phyloP scores from a whole-genome alignment of 768 basidiomycete species.

The Naganishia antarctica region DNA sequence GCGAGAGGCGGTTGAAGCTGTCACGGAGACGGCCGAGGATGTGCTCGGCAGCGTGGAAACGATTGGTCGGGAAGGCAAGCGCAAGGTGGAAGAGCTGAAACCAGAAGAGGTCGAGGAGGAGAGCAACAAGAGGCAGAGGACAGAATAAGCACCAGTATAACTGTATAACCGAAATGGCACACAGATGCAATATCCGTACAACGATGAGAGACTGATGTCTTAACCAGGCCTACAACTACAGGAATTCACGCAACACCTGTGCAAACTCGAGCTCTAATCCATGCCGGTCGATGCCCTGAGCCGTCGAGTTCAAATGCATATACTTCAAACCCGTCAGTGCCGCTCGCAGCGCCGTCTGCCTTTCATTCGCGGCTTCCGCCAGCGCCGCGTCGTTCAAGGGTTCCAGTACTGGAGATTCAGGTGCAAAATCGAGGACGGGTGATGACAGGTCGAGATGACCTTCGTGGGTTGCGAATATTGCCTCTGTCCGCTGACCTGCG shows the following conservation, averaged over 20 bases:
- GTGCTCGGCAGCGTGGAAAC: conserved; percentile 21
- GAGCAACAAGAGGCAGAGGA: conserved; percentile 25
- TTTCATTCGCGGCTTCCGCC: neutral
- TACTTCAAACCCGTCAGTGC: neutral
- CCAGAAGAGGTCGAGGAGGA: conserved; percentile 21
- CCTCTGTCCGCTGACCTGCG: neutral
- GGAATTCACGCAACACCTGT: conserved; percentile 5
- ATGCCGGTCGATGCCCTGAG: neutral
- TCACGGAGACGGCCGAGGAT: conserved; percentile 23
- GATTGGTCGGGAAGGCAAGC: conserved; percentile 23
- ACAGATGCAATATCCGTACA: neutral
- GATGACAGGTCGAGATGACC: conserved; percentile 15
- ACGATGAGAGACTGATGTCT: neutral
- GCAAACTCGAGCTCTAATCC: neutral
- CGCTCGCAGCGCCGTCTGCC: conserved; percentile 1
- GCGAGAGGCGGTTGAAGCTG: conserved; percentile 21
- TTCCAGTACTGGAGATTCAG: neutral
- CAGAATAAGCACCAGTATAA: neutral
- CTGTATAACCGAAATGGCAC: neutral
- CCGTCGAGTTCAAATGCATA: neutral
- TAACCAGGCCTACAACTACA: no score
- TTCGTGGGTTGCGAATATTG: conserved; percentile 11
- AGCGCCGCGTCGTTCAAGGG: neutral
- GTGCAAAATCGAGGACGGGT: conserved; percentile 11
- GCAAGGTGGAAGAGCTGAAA: conserved; percentile 26